phyloP scores from a whole-genome alignment of 1,139 yeast genomes.

The Sugiyamaella japonica region DNA sequence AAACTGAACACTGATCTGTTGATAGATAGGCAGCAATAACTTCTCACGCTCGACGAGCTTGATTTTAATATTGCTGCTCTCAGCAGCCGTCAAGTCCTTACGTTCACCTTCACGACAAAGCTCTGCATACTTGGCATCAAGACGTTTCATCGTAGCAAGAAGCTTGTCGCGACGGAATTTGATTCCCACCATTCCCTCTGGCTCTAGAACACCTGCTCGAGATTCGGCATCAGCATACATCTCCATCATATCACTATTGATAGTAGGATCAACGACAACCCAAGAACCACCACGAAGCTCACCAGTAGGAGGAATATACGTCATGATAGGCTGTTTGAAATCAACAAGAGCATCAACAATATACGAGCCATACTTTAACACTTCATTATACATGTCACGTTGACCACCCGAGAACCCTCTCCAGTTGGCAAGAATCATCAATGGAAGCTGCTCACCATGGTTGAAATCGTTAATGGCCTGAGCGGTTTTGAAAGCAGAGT shows the following conservation, averaged over 20 bases:
- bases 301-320: slow-evolving; percentile 96
- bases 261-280: slow-evolving; percentile 99
- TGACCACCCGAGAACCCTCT: slow-evolving; percentile 99
- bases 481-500: slow-evolving; percentile 97
- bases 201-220: slow-evolving; percentile 98
- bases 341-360: slow-evolving; percentile 96
- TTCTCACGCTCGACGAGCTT: slow-evolving; percentile 78
- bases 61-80: slow-evolving; percentile 62
- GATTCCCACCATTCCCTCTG: slow-evolving; percentile 99
- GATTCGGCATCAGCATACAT: slow-evolving; percentile 97
- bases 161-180: slow-evolving; percentile 93
- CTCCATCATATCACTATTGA: slow-evolving; percentile 96
- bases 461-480: slow-evolving; percentile 98
- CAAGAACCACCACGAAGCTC: slow-evolving; percentile 99
- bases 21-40: slow-evolving; percentile 78
- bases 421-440: slow-evolving; percentile 98
- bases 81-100: slow-evolving; percentile 58
- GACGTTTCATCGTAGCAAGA: slow-evolving; percentile 82
- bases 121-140: slow-evolving; percentile 72
- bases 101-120: slow-evolving; percentile 59
- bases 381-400: slow-evolving; percentile 98
- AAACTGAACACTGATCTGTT: slow-evolving; percentile 90
- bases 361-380: slow-evolving; percentile 91
- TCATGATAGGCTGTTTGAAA: slow-evolving; percentile 93
- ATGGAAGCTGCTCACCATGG: slow-evolving; percentile 94